A percentile compares a stretch with the other conserved stretches of the same genome.
These are phyloP conservation scores for Stagonosporopsis rhizophila DNA, from an alignment of 2,329 filamentous ascomycete genomes.

Conservation along the genomic window DNA sequence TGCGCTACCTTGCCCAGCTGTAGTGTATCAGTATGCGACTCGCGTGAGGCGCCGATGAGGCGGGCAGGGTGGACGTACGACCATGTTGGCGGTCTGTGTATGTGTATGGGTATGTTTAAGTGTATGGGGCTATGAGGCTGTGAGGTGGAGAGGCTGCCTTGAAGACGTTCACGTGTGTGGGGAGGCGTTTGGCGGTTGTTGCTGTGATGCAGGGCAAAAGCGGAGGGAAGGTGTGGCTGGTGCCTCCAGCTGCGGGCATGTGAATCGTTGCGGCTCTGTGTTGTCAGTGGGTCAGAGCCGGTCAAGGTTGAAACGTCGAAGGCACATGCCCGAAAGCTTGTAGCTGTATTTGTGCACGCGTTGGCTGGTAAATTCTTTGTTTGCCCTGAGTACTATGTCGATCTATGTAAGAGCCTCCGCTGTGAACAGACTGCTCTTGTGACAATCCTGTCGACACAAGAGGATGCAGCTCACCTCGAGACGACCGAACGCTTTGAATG, in stretches of 20 bases:
- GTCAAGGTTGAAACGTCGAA: slow-evolving; percentile 5
- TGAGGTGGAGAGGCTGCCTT: background rate
- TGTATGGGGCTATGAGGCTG: background rate
- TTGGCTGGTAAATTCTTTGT: background rate
- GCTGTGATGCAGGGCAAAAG: slow-evolving; percentile 27
- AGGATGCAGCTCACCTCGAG: background rate
- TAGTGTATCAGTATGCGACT: slow-evolving; percentile 51
- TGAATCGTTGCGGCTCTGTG: slow-evolving; percentile 30
- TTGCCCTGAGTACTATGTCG: background rate
- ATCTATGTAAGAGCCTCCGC: slow-evolving; percentile 7
- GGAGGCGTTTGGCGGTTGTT: slow-evolving; percentile 16
- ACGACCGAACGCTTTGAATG: background rate
- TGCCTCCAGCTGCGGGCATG: slow-evolving; percentile 25
- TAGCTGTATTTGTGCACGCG: background rate
- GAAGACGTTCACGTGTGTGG: slow-evolving; percentile 2
- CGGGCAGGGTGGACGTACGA: slow-evolving; percentile 40
- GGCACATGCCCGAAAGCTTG: slow-evolving; percentile 6
- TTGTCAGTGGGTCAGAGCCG: slow-evolving; percentile 22
- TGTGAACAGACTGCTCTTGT: background rate
- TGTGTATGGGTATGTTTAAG: background rate
- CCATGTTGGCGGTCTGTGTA: slow-evolving; percentile 36
- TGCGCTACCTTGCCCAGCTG: slow-evolving; percentile 93
- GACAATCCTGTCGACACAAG: background rate
- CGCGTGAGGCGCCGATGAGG: slow-evolving; percentile 18
- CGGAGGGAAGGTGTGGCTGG: slow-evolving; percentile 32